Base-by-base conservation (phyloP, 164 flowering plant species). In the Magnolia kwangsiensis region DNA sequence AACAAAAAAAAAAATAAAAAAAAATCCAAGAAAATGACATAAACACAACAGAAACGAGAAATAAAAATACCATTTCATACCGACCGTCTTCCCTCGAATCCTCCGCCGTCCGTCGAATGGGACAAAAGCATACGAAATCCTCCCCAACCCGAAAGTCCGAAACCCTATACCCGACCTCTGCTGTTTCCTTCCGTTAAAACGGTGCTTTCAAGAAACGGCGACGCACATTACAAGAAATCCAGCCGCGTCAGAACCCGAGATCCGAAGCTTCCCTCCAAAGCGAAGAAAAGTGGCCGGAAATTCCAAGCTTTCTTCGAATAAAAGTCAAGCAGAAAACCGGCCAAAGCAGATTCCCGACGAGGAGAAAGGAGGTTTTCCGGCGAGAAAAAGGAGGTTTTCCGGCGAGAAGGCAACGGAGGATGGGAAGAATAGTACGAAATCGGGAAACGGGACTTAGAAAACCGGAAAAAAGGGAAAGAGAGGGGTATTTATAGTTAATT, bases 41-140 rank as follows among this genome's bases (percentile, higher is more conserved):
- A 50, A n/a, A 0, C 16, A 69, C 50, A 68, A 51, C 45, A 67
- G 9, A 5, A 72, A 8, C 58, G 21, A 50, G 50, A 74, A 10
- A 76, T 74, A 63, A 14, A 72, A 83, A 8, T 79, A 93, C 98
- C 98, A 93, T 91, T 85, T 86, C 92, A 93, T 91, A 76, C 78
- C 91, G 88, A 81, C 80, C 76, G 50, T 79, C 70, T 72, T 78
- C 87, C 29, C 80, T 50, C 71, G 49, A 78, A 27, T 79, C 51
- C 88, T 85, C 89, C 91, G 89, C 84, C 78, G 77, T 83, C 73
- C 31, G 72, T 29, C 67, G 67, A 58, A 71, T 61, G 45, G 23
- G 72, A 5, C 77, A 14, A 70, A 76, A 77, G 4, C 31, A 37
- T 9, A 50, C 31, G 27, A 79, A 74, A 64, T 72, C 74, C 51